Percentiles rank a stretch among this genome's conserved stretches.
Evolutionary conservation across 164 flowering plant genomes (phyloP).

Genomic region (Kalanchoe fedtschenkoi): DNA sequence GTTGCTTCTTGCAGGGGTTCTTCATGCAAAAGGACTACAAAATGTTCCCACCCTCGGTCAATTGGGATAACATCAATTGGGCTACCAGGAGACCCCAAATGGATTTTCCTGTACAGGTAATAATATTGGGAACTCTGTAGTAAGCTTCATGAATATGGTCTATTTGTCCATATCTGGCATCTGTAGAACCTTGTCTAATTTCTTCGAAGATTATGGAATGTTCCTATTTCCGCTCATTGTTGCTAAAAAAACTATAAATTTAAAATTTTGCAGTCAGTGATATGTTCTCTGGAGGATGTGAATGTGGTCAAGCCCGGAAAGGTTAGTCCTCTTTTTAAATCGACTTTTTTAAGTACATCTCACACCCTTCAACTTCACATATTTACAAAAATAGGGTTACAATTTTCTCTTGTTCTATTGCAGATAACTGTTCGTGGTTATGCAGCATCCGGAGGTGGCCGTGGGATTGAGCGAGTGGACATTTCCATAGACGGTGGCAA

Average conservation of each 20-base stretch:
- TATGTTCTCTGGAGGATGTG: slow-evolving; percentile 83
- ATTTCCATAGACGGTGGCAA: slow-evolving; percentile 82
- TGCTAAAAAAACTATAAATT: not conserved
- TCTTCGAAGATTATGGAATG: too few species aligned
- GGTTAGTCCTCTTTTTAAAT: slow-evolving; percentile 32
- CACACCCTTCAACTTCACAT: not conserved
- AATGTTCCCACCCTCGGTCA: slow-evolving; percentile 94
- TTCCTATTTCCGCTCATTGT: too few species aligned
- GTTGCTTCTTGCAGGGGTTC: slow-evolving; percentile 57
- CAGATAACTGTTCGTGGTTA: slow-evolving; percentile 76
- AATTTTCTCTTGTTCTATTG: not conserved
- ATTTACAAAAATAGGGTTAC: not conserved
- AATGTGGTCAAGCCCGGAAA: slow-evolving; percentile 54
- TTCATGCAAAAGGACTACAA: slow-evolving; percentile 99
- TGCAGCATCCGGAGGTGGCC: slow-evolving; percentile 91
- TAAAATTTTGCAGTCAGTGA: slow-evolving; percentile 48
- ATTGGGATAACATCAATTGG: slow-evolving; percentile 96
- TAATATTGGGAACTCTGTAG: slow-evolving; percentile 39
- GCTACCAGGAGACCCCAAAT: slow-evolving; percentile 76
- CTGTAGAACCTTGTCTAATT: not conserved
- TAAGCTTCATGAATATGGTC: slow-evolving; percentile 78
- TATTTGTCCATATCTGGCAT: not conserved
- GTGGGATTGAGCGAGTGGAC: slow-evolving; percentile 93
- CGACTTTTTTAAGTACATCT: not conserved
- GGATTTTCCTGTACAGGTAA: slow-evolving; percentile 98